Conservation (phyloP, 495 filamentous ascomycete genomes). For the Clohesyomyces aquaticus region DNA sequence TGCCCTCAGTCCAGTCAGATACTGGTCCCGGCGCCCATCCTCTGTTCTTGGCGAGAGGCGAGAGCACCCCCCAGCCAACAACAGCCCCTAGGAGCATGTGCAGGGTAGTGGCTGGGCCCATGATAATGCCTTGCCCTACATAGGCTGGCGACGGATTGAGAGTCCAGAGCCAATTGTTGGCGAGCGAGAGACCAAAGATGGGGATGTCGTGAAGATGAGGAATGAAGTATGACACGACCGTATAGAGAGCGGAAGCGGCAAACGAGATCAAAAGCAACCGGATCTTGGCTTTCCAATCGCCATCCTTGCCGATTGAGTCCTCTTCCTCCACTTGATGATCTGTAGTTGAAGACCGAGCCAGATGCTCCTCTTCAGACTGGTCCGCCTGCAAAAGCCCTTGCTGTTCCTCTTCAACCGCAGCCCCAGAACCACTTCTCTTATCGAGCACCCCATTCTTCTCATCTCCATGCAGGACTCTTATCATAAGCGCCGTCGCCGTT, state of each 20-base stretch:
- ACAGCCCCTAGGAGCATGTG: conserved; percentile 95
- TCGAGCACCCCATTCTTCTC: conserved; percentile 41
- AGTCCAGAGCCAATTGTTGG: conserved; percentile 88
- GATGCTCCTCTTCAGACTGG: conserved; percentile 20
- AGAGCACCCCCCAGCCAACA: conserved; percentile 88
- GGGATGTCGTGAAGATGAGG: conserved; percentile 83
- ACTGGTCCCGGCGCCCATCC: conserved; percentile 91
- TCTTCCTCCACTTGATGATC: conserved; percentile 35
- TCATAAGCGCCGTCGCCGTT: conserved; percentile 92
- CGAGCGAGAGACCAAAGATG: conserved; percentile 75
- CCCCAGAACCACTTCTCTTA: conserved; percentile 13
- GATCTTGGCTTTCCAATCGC: conserved; percentile 67
- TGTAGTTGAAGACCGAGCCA: background rate
- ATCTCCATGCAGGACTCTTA: conserved; percentile 79
- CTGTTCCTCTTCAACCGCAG: conserved; percentile 31
- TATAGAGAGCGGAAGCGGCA: conserved; percentile 63
- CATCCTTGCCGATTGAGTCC: conserved; percentile 45
- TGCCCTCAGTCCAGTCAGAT: conserved; percentile 83
- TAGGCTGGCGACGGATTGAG: conserved; percentile 95
- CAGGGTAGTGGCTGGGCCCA: conserved; percentile 86
- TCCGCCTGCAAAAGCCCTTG: conserved; percentile 24
- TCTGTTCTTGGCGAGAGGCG: conserved; percentile 78
- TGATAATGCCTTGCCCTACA: conserved; percentile 84
- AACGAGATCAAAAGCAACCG: conserved; percentile 64
- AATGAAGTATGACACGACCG: conserved; percentile 89